Evolutionary conservation across 108 stramenopile genomes (phyloP).

Genomic region (Nitzschia sp.): DNA sequence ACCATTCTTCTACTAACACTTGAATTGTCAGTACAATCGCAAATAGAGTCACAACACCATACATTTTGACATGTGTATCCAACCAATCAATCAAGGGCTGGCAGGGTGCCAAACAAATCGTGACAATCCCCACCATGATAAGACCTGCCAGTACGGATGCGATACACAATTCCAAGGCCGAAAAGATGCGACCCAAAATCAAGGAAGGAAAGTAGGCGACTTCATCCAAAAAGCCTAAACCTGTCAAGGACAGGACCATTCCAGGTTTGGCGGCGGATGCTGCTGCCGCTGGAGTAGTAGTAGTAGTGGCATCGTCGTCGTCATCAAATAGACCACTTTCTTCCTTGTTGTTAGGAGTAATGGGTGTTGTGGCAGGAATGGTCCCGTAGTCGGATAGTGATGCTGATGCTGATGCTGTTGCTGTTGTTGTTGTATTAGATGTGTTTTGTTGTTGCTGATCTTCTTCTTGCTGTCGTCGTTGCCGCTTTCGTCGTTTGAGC

Average conservation of each 20-base stretch:
- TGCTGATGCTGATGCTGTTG: not conserved
- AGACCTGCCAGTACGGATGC: constrained; percentile 65
- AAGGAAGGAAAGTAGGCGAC: constrained; percentile 73
- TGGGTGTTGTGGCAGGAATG: not conserved
- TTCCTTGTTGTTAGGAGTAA: not conserved
- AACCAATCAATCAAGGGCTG: constrained; percentile 59
- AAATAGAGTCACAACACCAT: constrained; percentile 60
- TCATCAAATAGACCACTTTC: not conserved
- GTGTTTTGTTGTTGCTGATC: not conserved
- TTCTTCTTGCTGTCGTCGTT: constrained; percentile 9
- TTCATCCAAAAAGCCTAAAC: constrained; percentile 70
- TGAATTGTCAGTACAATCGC: constrained; percentile 57
- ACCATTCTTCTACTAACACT: constrained; percentile 8
- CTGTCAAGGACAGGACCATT: constrained; percentile 55
- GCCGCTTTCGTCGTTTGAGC: constrained; percentile 37
- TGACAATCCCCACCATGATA: constrained; percentile 52
- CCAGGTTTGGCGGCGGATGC: constrained; percentile 14
- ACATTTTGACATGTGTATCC: constrained; percentile 56
- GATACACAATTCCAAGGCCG: constrained; percentile 53
- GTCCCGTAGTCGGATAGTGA: constrained; percentile 1
- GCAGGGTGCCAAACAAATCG: constrained; percentile 43
- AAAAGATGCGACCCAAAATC: constrained; percentile 63
- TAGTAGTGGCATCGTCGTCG: constrained; percentile 17
- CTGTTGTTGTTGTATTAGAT: not conserved
- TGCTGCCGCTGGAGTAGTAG: not conserved